Conservation (phyloP, 2,329 filamentous ascomycete genomes). For the Chrysoporthe deuterocubensis region DNA sequence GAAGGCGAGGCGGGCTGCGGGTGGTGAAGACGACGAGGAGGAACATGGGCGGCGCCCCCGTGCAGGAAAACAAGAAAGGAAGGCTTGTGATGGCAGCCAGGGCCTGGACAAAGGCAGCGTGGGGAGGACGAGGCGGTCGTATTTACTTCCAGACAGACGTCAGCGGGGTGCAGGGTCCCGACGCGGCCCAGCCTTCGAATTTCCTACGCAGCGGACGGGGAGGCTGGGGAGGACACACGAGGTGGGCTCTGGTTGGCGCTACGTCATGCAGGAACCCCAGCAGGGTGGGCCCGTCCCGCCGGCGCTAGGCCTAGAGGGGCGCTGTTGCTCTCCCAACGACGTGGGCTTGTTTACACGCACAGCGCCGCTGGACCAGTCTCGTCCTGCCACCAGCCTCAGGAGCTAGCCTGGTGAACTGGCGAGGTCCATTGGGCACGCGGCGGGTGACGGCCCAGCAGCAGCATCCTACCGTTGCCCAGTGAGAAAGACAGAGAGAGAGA, state of each 20-base stretch:
- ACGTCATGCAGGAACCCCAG: slow-evolving; percentile 30
- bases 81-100: neutral
- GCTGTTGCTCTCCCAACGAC: slow-evolving; percentile 27
- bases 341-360: slow-evolving; percentile 21
- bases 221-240: slow-evolving; percentile 13
- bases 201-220: neutral
- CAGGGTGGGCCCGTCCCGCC: slow-evolving; percentile 10
- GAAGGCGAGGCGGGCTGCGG: neutral
- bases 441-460: no score
- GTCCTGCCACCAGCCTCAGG: neutral
- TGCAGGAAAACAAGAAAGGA: neutral
- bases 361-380: neutral
- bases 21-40: no score
- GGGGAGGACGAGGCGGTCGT: neutral
- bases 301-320: slow-evolving; percentile 11
- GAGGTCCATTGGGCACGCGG: neutral
- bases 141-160: slow-evolving; percentile 9
- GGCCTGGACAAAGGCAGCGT: no score
- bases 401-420: neutral
- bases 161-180: slow-evolving; percentile 12
- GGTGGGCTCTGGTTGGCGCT: slow-evolving; percentile 15
- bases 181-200: slow-evolving; percentile 14
- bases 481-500: no score
- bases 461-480: no score
- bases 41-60: no score